phyloP scores from a whole-genome alignment of 1,139 yeast genomes.

The Diutina mesorugosa region DNA sequence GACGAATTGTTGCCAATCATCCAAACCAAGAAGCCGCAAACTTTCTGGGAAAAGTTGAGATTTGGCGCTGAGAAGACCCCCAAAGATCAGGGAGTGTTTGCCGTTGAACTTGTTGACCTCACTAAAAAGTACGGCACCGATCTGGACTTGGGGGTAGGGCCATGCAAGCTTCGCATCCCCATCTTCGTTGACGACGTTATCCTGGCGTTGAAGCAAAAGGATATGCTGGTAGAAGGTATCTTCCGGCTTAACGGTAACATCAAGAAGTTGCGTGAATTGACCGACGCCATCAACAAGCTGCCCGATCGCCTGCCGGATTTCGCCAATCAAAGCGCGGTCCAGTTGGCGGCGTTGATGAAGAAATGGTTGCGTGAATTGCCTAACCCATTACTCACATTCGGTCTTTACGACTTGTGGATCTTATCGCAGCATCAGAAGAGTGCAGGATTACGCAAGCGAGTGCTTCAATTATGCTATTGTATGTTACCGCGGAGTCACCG shows the following conservation, averaged over 20 bases:
- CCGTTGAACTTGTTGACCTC: slow-evolving; percentile 59
- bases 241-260: slow-evolving; percentile 96
- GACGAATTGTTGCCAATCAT: slow-evolving; percentile 44
- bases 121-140: slow-evolving; percentile 75
- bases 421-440: slow-evolving; percentile 23
- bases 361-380: slow-evolving; percentile 89
- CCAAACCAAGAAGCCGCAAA: slow-evolving; percentile 42
- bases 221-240: slow-evolving; percentile 93
- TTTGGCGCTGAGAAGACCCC: slow-evolving; percentile 18
- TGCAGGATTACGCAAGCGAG: slow-evolving; percentile 32
- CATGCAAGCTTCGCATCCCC: slow-evolving; percentile 70
- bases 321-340: slow-evolving; percentile 73
- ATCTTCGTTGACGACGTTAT: slow-evolving; percentile 78
- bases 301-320: slow-evolving; percentile 69
- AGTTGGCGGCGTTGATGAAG: slow-evolving; percentile 85
- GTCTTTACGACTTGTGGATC: slow-evolving; percentile 72
- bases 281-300: slow-evolving; percentile 60
- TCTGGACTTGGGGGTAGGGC: slow-evolving; percentile 80
- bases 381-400: slow-evolving; percentile 73
- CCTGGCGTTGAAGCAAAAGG: slow-evolving; percentile 76
- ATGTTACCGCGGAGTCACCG: slow-evolving; percentile 75
- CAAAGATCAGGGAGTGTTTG: slow-evolving; percentile 46
- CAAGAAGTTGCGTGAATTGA: slow-evolving; percentile 61
- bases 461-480: slow-evolving; percentile 63
- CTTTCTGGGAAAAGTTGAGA: slow-evolving; percentile 66